Evolutionary conservation across 1,284 basidiomycete species (phyloP).

Genomic region (Marasmius sp.): DNA sequence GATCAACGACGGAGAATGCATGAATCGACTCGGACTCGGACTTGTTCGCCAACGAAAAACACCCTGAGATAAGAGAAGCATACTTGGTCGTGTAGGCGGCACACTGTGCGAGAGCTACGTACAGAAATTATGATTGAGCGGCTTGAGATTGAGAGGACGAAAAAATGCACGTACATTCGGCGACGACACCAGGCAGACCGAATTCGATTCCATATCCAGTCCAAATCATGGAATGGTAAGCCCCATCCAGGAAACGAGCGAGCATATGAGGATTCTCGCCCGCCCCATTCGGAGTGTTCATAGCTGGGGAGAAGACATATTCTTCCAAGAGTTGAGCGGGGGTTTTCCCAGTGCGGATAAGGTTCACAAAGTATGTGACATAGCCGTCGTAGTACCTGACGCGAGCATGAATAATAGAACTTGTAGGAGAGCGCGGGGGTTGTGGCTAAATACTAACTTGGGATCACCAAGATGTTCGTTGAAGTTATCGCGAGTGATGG

Average conservation of each 20-base stretch:
- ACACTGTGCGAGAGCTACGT: conserved; percentile 41
- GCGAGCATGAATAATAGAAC: neutral
- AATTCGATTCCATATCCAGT: conserved; percentile 66
- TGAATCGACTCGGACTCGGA: conserved; percentile 14
- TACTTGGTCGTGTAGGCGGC: conserved; percentile 34
- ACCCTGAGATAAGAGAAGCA: conserved; percentile 21
- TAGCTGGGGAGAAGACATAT: conserved; percentile 54
- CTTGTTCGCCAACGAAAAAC: conserved; percentile 5
- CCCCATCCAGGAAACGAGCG: conserved; percentile 53
- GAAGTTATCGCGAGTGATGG: conserved; percentile 45
- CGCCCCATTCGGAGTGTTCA: conserved; percentile 35
- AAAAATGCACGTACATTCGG: conserved; percentile 48
- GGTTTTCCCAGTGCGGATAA: conserved; percentile 34
- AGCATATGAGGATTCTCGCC: conserved; percentile 55
- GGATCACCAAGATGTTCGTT: conserved; percentile 47
- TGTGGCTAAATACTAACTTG: conserved; percentile 29
- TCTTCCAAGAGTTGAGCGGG: conserved; percentile 45
- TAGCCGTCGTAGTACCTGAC: conserved; percentile 61
- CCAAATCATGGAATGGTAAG: conserved; percentile 70
- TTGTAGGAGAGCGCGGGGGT: neutral
- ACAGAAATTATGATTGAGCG: neutral
- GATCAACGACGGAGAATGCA: conserved; percentile 45
- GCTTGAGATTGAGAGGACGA: neutral
- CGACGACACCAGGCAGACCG: conserved; percentile 56
- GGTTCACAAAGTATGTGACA: conserved; percentile 51